A percentile compares a stretch with the other conserved stretches of the same genome.
These are phyloP conservation scores for Chlorella ohadii DNA, from an alignment of 139 green algal species.

Conservation along the genomic window DNA sequence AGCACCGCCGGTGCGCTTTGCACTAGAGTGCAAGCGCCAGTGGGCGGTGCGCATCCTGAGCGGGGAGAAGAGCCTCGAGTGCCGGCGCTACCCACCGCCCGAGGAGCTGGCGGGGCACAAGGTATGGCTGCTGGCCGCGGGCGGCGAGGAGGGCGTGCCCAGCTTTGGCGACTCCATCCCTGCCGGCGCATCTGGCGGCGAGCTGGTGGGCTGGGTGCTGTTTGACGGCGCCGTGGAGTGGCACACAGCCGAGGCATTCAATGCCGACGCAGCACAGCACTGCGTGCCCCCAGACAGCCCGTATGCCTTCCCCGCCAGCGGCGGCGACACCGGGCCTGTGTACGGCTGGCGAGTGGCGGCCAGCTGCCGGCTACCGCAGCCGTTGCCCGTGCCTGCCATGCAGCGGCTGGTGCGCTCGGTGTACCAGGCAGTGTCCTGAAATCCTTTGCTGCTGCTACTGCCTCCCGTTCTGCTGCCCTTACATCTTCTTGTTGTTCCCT, in stretches of 20 bases:
- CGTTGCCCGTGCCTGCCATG: conserved; percentile 11
- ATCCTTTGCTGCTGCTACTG: too few relatives aligned
- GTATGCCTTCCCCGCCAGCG: not conserved
- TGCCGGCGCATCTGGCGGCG: not conserved
- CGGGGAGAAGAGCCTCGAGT: conserved; percentile 2
- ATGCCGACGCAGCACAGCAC: not conserved
- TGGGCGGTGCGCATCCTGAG: too few relatives aligned
- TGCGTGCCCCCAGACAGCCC: conserved; percentile 10
- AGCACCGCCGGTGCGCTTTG: too few relatives aligned
- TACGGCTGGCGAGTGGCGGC: conserved; percentile 13
- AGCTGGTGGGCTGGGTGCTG: conserved; percentile 14
- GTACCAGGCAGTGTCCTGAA: not conserved
- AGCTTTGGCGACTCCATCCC: conserved; percentile 8
- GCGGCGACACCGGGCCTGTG: not conserved
- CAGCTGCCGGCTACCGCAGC: not conserved
- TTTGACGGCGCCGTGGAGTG: conserved; percentile 19
- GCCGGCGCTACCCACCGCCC: not conserved
- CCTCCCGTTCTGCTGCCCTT: too few relatives aligned
- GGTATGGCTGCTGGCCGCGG: not conserved
- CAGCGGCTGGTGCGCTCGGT: not conserved
- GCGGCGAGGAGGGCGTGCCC: not conserved
- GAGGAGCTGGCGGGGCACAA: not conserved
- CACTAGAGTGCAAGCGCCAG: too few relatives aligned
- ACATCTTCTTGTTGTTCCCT: too few relatives aligned
- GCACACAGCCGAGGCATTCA: not conserved